Conservation (phyloP, 305 asterid species). For the Plantago coronopus region DNA sequence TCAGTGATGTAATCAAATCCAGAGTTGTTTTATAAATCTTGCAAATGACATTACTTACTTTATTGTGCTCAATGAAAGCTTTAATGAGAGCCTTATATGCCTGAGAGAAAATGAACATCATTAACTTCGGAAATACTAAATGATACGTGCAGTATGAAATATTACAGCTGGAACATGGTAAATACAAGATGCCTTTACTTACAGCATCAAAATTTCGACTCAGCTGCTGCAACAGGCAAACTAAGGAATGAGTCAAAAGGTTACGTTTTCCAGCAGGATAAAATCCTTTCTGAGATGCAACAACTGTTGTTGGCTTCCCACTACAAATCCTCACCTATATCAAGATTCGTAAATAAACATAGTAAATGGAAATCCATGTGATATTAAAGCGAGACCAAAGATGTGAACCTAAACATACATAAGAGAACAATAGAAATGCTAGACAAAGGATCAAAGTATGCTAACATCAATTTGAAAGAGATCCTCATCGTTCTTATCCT, state of each 20-base stretch:
- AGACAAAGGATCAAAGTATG: conserved; percentile 23
- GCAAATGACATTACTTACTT: conserved; percentile 49
- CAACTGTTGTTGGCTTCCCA: conserved; percentile 79
- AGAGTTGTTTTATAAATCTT: conserved; percentile 1
- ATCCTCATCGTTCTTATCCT: conserved; percentile 77
- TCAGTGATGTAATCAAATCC: background rate
- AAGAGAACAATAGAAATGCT: conserved; percentile 9
- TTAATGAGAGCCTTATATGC: conserved; percentile 77
- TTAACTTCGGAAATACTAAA: background rate
- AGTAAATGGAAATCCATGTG: background rate
- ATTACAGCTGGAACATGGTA: conserved; percentile 1
- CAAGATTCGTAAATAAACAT: conserved; percentile 14
- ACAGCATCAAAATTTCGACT: conserved; percentile 72
- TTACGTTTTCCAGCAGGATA: conserved; percentile 69
- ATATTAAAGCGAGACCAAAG: conserved; percentile 2
- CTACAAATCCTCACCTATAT: conserved; percentile 68
- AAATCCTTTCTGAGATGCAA: conserved; percentile 69
- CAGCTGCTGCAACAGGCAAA: conserved; percentile 71
- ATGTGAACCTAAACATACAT: conserved; percentile 2
- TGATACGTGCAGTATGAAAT: background rate
- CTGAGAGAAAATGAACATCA: conserved; percentile 29
- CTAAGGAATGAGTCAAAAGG: conserved; percentile 62
- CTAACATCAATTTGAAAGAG: conserved; percentile 88
- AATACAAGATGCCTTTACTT: conserved; percentile 28
- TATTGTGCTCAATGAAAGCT: conserved; percentile 85